phyloP scores from a whole-genome alignment of 2,329 filamentous ascomycete genomes.

The Dactylellina parvicollis region DNA sequence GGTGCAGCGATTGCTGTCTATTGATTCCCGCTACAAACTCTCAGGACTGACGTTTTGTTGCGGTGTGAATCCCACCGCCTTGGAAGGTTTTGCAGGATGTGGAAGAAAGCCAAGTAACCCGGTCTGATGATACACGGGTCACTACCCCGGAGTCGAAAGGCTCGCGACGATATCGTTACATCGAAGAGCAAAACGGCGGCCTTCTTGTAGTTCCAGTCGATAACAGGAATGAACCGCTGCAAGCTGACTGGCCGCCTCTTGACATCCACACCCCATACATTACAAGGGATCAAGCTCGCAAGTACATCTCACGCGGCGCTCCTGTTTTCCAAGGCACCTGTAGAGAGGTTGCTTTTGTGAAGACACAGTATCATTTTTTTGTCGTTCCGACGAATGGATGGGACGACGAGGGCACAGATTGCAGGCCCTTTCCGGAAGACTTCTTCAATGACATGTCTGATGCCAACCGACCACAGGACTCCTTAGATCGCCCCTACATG shows the following conservation, averaged over 20 bases:
- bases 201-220: conserved; percentile 46
- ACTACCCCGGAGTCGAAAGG: conserved; percentile 47
- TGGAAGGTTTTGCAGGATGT: conserved; percentile 37
- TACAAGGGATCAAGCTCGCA: conserved; percentile 54
- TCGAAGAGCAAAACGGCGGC: conserved; percentile 49
- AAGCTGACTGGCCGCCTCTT: conserved; percentile 47
- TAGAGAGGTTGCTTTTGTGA: conserved; percentile 55
- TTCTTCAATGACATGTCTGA: conserved; percentile 58
- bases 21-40: not conserved
- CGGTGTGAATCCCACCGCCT: conserved; percentile 1
- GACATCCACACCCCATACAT: conserved; percentile 37
- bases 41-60: conserved; percentile 23
- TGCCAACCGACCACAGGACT: conserved; percentile 69
- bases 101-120: conserved; percentile 53
- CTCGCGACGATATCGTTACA: conserved; percentile 48
- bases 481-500: conserved; percentile 78
- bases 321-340: conserved; percentile 57
- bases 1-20: conserved; percentile 24
- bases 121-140: conserved; percentile 49
- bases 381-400: conserved; percentile 57
- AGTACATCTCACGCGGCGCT: conserved; percentile 56
- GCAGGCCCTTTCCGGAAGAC: conserved; percentile 56
- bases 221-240: conserved; percentile 20
- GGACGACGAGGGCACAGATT: conserved; percentile 58
- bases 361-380: conserved; percentile 57